phyloP scores from a whole-genome alignment of 192 early-diverging fungal genomes.

The Coemansia sp. region DNA sequence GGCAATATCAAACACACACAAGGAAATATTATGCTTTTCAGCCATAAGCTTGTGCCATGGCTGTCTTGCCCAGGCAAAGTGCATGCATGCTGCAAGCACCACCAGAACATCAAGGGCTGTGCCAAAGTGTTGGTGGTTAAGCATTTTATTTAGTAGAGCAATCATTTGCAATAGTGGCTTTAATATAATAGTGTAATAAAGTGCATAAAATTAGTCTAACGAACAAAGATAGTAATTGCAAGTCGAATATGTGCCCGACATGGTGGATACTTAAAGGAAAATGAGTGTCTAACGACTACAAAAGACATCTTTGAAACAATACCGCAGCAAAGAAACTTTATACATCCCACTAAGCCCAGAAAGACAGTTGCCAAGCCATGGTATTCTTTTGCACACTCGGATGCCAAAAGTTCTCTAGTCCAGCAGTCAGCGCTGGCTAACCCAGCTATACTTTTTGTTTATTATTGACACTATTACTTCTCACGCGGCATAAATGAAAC shows the following conservation, averaged over 20 bases:
- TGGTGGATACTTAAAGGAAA: too few relatives aligned
- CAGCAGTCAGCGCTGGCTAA: not conserved
- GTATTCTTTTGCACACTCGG: not conserved
- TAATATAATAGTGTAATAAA: not conserved
- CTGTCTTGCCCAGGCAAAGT: not conserved
- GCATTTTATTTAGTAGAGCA: too few relatives aligned
- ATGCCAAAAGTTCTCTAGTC: not conserved
- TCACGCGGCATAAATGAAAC: not conserved
- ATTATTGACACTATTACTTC: not conserved
- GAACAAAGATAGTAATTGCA: too few relatives aligned
- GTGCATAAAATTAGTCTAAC: not conserved
- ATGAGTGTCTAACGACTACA: too few relatives aligned
- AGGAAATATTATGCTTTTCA: not conserved
- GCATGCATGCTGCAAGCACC: not conserved
- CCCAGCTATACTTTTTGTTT: not conserved
- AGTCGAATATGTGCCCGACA: too few relatives aligned
- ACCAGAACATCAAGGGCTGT: not conserved
- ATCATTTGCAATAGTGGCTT: not conserved
- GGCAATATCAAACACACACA: not conserved
- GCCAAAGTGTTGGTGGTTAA: not conserved
- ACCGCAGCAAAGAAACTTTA: too few relatives aligned
- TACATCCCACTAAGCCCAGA: too few relatives aligned
- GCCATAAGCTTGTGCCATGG: not conserved
- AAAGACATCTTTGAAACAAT: too few relatives aligned
- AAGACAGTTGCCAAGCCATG: too few relatives aligned